Evolutionary conservation across 2,329 filamentous ascomycete species (phyloP), one percentile per base, ranked within the genome.

Genomic region (Cytospora paraplurivora): DNA sequence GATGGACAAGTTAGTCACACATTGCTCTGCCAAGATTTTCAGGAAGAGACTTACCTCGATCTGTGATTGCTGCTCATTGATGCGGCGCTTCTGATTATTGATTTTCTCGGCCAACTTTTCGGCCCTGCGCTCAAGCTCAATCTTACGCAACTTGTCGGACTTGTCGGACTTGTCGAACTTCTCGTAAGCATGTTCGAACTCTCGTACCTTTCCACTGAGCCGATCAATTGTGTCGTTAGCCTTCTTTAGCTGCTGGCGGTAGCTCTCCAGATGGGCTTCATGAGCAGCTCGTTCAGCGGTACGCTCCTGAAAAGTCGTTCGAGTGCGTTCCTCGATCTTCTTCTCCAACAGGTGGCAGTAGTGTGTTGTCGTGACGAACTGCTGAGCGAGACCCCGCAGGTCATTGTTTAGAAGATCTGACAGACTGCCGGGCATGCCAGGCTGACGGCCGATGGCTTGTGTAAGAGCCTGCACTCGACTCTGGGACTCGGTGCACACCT

Each of bases 51-150:
- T 19, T 64, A 57, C 64, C 52, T 66, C 64, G n/a, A 64, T 66
- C 54, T 66, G 64, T 7, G 59, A 49, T 38, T 64, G 62, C 54
- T 66, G 64, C 56, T 66, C 64, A 17, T 55, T 63, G 57, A 66
- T 66, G 33, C 64, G 64, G n/a, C 61, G 61, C 64, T 66, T 66
- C 41, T 66, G 64, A 12, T 66, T 66, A 57, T n/a, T 61, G 57
- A 66, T 60, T 53, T 66, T 66, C 21, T 64, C 64, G 8, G 21
- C 38, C 34, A 64, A 47, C 47, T 62, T 63, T 49, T 64, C 56
- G 15, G 41, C 38, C 32, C 47, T 61, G 51, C 15, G 32, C 51
- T 61, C 59, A 6, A 58, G 13, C 19, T 64, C 64, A 12, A 53
- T 21, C 54, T 64, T 66, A 50, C 61, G 53, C 49, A 55, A 37